Evolutionary conservation across 305 asterid species (phyloP), one percentile per base, ranked within the genome.

Genomic region (Coffea humblotiana): DNA sequence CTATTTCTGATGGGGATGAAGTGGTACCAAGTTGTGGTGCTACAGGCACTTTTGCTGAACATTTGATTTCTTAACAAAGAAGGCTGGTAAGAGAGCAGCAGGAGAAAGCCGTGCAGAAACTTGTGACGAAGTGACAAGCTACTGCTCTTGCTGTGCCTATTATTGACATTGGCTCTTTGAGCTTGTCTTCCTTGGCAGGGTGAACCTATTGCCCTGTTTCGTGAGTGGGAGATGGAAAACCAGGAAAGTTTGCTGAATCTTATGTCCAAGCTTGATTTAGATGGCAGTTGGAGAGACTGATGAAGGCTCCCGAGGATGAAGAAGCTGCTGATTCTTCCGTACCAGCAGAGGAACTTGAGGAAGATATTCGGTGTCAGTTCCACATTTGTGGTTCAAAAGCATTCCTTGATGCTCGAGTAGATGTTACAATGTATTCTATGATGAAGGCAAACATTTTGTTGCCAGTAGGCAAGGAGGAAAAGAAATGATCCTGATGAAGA

Each of bases 241-340:
- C 92, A 97, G 67, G 98, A 94, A 23, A 90, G 97, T 6, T 78
- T 94, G 85, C 79, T 97, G 76, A 78, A 82, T 51, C 93, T 94
- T 78, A 94, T 95, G 97, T 95, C 93, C 0, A 90, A 85, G 72
- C 97, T 96, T 9, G 97, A 96, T 83, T 35, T 90, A 16, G 97
- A 96, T 77, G 97, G 97, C 96, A 96, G 85, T 82, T 94, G 89
- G 98, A 92, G 49, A 91, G 52, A 90, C 85, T 96, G 87, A 92
- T 94, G 99, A 94, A 91, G 85, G 99, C 97, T 75, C 94, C 89
- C 11, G 99, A 96, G 89, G 98, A 95, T 40, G 98, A 93, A 80
- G 98, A 94, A 84, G 89, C 92, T 65, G 88, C 93, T 11, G 87
- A 87, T 76, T 82, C 85, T 27, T 84, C 81, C 52, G 91, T 81